Conservation (phyloP, 805 yeast genomes). For the Cyberlindnera nakhonratchasimensis region DNA sequence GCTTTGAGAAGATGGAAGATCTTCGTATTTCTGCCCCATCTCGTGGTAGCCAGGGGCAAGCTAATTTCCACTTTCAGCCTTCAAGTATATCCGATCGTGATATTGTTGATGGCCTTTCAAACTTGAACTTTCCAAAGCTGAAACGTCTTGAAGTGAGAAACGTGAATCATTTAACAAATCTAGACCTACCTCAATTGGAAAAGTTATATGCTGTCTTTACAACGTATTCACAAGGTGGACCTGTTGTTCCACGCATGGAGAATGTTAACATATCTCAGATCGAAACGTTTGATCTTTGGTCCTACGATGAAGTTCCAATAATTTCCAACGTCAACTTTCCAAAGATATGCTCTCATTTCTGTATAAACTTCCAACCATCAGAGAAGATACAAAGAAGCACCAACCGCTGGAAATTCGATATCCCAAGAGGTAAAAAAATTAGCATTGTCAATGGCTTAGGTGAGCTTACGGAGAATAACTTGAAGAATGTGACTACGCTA, state of each 20-base stretch:
- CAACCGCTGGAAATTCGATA: not conserved
- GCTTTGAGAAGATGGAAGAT: conserved; percentile 5
- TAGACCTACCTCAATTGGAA: conserved; percentile 4
- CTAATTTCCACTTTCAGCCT: conserved; percentile 4
- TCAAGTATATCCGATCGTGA: not conserved
- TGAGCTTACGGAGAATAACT: not conserved
- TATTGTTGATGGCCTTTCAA: conserved; percentile 3
- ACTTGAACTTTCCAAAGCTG: conserved; percentile 1
- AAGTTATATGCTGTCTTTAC: conserved; percentile 6
- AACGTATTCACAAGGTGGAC: conserved; percentile 1
- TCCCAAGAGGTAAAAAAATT: conserved; percentile 3
- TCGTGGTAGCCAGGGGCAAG: not conserved
- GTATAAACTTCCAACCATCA: conserved; percentile 8
- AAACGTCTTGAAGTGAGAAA: conserved; percentile 4
- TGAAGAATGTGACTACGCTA: conserved; percentile 3
- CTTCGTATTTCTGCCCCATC: conserved; percentile 4
- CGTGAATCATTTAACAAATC: conserved; percentile 1
- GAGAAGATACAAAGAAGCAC: not conserved
- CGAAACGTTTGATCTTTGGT: conserved; percentile 6
- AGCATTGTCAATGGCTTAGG: conserved; percentile 1
- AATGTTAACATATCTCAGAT: conserved; percentile 1
- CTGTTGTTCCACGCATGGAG: conserved; percentile 2
- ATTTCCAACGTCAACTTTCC: conserved; percentile 1
- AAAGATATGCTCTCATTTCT: conserved; percentile 4
- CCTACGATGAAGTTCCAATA: conserved; percentile 2